A percentile compares a stretch with the other conserved stretches of the same genome.
These are phyloP conservation scores for Solanum hybrid DNA, from an alignment of 305 asterid genomes.

Conservation along the genomic window DNA sequence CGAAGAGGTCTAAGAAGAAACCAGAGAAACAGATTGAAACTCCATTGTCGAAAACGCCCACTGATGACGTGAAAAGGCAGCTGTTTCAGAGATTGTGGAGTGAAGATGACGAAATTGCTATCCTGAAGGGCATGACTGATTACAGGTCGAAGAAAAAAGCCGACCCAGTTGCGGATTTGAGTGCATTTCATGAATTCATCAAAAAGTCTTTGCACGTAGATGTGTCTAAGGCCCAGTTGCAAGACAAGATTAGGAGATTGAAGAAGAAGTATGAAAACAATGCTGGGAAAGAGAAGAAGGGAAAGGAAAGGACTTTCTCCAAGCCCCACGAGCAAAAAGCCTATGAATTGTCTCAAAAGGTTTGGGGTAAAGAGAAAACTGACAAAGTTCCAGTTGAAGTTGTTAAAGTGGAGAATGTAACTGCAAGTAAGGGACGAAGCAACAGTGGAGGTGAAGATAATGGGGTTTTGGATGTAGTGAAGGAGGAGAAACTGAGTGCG, in stretches of 20 bases:
- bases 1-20: slow-evolving; percentile 41
- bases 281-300: slow-evolving; percentile 22
- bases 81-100: slow-evolving; percentile 51
- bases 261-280: slow-evolving; percentile 36
- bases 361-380: slow-evolving; percentile 40
- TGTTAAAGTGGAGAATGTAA: slow-evolving; percentile 17
- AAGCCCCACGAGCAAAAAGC: slow-evolving; percentile 42
- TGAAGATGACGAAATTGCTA: slow-evolving; percentile 48
- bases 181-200: slow-evolving; percentile 39
- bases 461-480: slow-evolving; percentile 6
- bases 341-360: slow-evolving; percentile 32
- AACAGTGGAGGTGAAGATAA: neutral
- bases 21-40: slow-evolving; percentile 11
- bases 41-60: slow-evolving; percentile 15
- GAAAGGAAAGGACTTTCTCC: slow-evolving; percentile 21
- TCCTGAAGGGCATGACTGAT: slow-evolving; percentile 46
- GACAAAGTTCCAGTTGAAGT: slow-evolving; percentile 13
- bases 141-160: slow-evolving; percentile 21
- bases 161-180: slow-evolving; percentile 29
- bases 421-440: slow-evolving; percentile 13
- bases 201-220: slow-evolving; percentile 32
- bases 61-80: slow-evolving; percentile 23
- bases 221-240: slow-evolving; percentile 37
- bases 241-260: slow-evolving; percentile 46
- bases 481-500: neutral